Evolutionary conservation across 345 rosid genomes (phyloP).

Genomic region (Rhodomyrtus tomentosa): DNA sequence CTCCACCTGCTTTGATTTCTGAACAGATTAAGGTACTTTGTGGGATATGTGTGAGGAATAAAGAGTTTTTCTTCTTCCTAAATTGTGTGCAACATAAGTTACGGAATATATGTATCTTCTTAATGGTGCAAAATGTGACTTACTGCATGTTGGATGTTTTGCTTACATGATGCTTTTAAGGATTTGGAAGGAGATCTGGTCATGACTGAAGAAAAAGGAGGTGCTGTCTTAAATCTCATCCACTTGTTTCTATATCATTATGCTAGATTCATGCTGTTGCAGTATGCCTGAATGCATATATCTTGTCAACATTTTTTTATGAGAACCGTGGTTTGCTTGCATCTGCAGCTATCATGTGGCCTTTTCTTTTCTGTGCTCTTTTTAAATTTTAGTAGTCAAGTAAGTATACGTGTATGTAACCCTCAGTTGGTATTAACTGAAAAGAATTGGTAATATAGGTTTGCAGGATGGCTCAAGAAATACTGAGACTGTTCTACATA

Average conservation of each 20-base stretch:
- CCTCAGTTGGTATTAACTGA: neutral
- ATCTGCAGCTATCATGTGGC: neutral
- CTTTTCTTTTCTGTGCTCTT: neutral
- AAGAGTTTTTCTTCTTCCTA: neutral
- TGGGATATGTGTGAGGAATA: neutral
- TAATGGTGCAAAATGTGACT: neutral
- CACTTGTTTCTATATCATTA: neutral
- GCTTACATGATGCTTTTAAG: neutral
- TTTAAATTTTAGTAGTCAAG: neutral
- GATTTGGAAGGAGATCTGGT: neutral
- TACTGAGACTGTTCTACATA: conserved; percentile 5
- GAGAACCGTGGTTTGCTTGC: neutral
- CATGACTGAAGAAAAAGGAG: neutral
- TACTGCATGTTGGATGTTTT: neutral
- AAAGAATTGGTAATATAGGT: neutral
- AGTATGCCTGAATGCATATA: neutral
- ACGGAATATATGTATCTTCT: neutral
- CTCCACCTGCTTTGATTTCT: conserved; percentile 10
- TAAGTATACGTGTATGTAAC: neutral
- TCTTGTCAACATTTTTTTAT: neutral
- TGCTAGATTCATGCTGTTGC: neutral
- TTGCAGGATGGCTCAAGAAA: conserved; percentile 7
- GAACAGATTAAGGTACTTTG: conserved; percentile 25
- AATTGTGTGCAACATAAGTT: neutral
- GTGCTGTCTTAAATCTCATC: neutral